Evolutionary conservation across 2,329 filamentous ascomycete genomes (phyloP), one percentile per base, ranked within the genome.

Genomic region (Cryphonectria radicalis): DNA sequence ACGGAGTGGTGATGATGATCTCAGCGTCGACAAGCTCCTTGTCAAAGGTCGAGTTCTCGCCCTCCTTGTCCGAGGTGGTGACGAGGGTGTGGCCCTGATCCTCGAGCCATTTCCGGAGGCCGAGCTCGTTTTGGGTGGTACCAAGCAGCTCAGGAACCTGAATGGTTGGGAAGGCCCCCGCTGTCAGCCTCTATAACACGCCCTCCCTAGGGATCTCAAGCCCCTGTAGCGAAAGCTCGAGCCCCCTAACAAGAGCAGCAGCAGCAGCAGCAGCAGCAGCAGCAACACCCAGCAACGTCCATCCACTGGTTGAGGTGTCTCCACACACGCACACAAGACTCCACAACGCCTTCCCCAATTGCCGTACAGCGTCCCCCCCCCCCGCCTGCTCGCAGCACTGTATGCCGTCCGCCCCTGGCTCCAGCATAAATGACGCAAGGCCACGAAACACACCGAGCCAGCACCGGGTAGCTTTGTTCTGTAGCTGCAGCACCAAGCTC

Each of bases 1-100:
- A 97, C 93, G 96, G 96, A 71, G 96, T 99, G 77, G 96, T 99
- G 85, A 99, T 98, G 89, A 99, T 98, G 84, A 99, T 88, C 84
- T 99, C 96, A 74, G 96, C 94, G 81, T 98, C 96, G 74, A 96
- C 94, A 69, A 99, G 90, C 86, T 99, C 94, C 86, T 95, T 89
- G 84, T 98, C 96, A 73, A 99, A 98, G 76, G 88, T 92, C 73
- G 95, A 98, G 88, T 92, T 89, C 85, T 94, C 92, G 76, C 94
- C 92, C 78, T 99, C 96, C 78, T 99, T 99, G 88, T 98, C 94
- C 63, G 95, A 97, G 75, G 96, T 99, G 78, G 96, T 99, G 77
- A 99, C 89, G 74, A 99, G 90, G 75, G 93, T 97, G 90, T 99
- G 96, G 79, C 96, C 96, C 83, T 97, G 92, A 74, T 95, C 93